Evolutionary conservation across 2,329 filamentous ascomycete genomes (phyloP).

Genomic region (Beauveria australis): DNA sequence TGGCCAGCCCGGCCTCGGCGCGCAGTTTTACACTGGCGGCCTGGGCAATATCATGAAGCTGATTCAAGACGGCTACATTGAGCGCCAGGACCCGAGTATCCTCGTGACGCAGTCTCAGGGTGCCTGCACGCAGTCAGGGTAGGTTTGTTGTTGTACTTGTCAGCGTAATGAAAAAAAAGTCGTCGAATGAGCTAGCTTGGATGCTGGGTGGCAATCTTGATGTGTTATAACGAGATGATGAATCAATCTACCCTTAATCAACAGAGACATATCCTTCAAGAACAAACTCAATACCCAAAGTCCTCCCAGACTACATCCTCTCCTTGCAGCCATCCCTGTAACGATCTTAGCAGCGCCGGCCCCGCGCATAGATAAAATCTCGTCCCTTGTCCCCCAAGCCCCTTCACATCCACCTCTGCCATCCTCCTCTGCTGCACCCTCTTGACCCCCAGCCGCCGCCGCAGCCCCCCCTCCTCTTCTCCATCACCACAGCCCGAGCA

Average conservation of each 20-base stretch:
- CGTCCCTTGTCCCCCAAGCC: conserved; percentile 27
- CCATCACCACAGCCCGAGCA: conserved; percentile 44
- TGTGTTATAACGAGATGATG: neutral
- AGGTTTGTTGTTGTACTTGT: too few species aligned
- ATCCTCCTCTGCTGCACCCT: conserved; percentile 31
- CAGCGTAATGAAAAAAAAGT: too few species aligned
- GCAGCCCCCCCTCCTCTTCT: conserved; percentile 22
- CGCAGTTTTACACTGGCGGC: conserved; percentile 23
- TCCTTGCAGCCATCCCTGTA: conserved; percentile 45
- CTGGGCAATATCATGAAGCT: conserved; percentile 22
- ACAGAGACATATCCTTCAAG: too few species aligned
- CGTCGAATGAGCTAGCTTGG: neutral
- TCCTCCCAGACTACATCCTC: conserved; percentile 51
- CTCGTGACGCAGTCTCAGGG: neutral
- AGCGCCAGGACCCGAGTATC: conserved; percentile 19
- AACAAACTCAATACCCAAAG: conserved; percentile 44
- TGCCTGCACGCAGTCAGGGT: neutral
- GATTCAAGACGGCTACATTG: conserved; percentile 24
- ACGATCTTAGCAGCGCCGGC: conserved; percentile 29
- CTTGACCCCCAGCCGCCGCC: conserved; percentile 26
- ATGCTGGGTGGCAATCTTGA: neutral
- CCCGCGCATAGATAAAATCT: conserved; percentile 46
- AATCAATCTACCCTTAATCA: neutral
- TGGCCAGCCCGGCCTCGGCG: conserved; percentile 39
- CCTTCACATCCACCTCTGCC: conserved; percentile 32